phyloP scores from a whole-genome alignment of 2,329 filamentous ascomycete genomes.

The Verticillium nubilum region DNA sequence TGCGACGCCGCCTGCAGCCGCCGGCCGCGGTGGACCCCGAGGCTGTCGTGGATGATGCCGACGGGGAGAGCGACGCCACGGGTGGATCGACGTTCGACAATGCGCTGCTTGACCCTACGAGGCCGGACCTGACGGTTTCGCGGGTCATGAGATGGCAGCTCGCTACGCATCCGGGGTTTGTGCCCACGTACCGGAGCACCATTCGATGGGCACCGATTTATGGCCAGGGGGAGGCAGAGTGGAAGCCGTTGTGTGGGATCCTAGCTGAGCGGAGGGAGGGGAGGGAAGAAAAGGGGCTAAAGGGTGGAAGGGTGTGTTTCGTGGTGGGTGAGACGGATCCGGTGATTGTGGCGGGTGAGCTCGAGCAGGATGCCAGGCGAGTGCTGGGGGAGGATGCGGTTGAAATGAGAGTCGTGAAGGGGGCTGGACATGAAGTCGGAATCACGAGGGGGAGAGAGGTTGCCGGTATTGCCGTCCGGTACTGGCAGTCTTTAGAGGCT shows the following conservation, averaged over 20 bases:
- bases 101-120: slow-evolving; percentile 44
- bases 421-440: slow-evolving; percentile 64
- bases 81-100: slow-evolving; percentile 35
- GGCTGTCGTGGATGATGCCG: slow-evolving; percentile 31
- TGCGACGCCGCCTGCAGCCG: slow-evolving; percentile 42
- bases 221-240: slow-evolving; percentile 53
- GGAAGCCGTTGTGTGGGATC: slow-evolving; percentile 49
- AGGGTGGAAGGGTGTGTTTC: slow-evolving; percentile 51
- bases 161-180: slow-evolving; percentile 59
- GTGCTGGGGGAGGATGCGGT: slow-evolving; percentile 53
- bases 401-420: slow-evolving; percentile 47
- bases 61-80: slow-evolving; percentile 28
- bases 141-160: slow-evolving; percentile 67
- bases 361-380: slow-evolving; percentile 52
- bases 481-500: slow-evolving; percentile 20
- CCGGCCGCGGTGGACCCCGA: slow-evolving; percentile 18
- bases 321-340: slow-evolving; percentile 62
- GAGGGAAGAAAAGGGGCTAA: slow-evolving; percentile 28
- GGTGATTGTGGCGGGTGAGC: slow-evolving; percentile 61
- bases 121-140: slow-evolving; percentile 51
- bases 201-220: slow-evolving; percentile 67
- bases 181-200: slow-evolving; percentile 64
- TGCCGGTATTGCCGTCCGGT: slow-evolving; percentile 32
- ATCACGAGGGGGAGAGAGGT: slow-evolving; percentile 56
- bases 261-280: slow-evolving; percentile 35